Base-by-base conservation (phyloP, 2,329 filamentous ascomycete species). In the Chalaropsis ovoidea region DNA sequence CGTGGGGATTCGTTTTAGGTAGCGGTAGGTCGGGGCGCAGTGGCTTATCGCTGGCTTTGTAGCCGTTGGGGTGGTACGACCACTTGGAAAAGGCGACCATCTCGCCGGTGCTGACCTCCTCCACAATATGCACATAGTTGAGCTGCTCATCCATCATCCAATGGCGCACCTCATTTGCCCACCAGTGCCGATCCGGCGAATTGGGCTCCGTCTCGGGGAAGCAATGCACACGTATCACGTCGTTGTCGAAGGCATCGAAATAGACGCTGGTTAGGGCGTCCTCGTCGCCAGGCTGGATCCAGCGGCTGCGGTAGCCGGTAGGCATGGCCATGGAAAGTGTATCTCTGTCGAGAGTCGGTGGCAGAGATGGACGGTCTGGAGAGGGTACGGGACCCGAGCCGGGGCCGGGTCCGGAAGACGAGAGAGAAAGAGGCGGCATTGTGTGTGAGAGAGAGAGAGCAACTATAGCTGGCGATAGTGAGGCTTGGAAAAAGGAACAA, bases 11-110 rank as follows among this genome's bases (percentile, higher is more conserved):
- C 10, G 47, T 43, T 31, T n/a, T 17, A 13, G 41, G 63, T 5
- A 39, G 19, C n/a, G 41, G 27, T n/a, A 22, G 54, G 15, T n/a
- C 54, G 11, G 22, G 24, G 31, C 22, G 27, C 5, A 35, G 31
- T 58, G 54, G 54, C 41, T 62, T 19, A 49, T 62, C 61, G n/a
- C 31, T 47, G 15, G 43, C 31, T 31, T 54, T 54, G 41, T 62
- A 67, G 45, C 66, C 66, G 22, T 60, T 39, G 24, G 63, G 66
- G 41, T 67, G 66, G 31, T 67, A 67, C 10, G 66, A 67, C 66
- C 66, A 67, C 42, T 67, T 67, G 11, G 63, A 63, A 67, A 65
- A 67, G 15, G 66, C 66, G 31, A 67, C 41, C 11, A 67, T 63
- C 35, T 67, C 42, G 2, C 63, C 61, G 10, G 52, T 63, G 13